Conservation (phyloP, 2,329 filamentous ascomycete genomes). For the Bipolaris bicolor region DNA sequence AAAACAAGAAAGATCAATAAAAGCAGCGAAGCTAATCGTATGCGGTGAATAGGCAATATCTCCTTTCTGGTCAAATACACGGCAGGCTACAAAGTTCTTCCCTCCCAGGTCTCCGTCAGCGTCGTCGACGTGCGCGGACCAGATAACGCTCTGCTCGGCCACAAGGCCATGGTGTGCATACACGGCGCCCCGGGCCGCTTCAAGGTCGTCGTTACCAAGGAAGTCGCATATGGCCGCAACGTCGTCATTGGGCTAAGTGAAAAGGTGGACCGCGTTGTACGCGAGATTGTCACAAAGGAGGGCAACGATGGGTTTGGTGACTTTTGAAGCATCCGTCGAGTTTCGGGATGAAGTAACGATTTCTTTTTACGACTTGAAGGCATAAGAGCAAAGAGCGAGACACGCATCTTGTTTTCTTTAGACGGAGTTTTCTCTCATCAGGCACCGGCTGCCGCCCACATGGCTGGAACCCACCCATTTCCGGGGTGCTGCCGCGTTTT, state of each 20-base stretch:
- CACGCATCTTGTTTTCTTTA: too few species aligned
- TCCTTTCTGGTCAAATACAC: conserved; percentile 14
- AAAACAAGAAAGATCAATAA: not conserved
- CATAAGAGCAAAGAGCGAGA: too few species aligned
- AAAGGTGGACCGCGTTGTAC: conserved; percentile 12
- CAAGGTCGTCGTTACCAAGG: conserved; percentile 4
- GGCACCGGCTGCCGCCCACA: too few species aligned
- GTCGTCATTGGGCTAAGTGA: conserved; percentile 7
- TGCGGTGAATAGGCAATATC: conserved; percentile 7
- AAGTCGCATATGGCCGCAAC: conserved; percentile 5
- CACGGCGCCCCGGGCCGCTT: conserved; percentile 7
- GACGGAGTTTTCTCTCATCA: too few species aligned
- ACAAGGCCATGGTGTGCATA: conserved; percentile 10
- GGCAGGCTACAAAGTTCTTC: not conserved
- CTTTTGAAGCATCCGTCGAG: not conserved
- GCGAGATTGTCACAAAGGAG: conserved; percentile 1
- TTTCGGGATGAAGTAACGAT: not conserved
- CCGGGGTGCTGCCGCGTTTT: too few species aligned
- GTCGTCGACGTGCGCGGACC: conserved; percentile 10
- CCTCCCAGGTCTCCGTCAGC: conserved; percentile 7
- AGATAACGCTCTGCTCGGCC: conserved; percentile 6
- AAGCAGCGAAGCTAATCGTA: not conserved
- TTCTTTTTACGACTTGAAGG: not conserved
- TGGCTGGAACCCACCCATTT: too few species aligned
- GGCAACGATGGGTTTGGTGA: conserved; percentile 6